phyloP scores from a whole-genome alignment of 2,329 filamentous ascomycete species.

The Pseudohalonectria lignicola region DNA sequence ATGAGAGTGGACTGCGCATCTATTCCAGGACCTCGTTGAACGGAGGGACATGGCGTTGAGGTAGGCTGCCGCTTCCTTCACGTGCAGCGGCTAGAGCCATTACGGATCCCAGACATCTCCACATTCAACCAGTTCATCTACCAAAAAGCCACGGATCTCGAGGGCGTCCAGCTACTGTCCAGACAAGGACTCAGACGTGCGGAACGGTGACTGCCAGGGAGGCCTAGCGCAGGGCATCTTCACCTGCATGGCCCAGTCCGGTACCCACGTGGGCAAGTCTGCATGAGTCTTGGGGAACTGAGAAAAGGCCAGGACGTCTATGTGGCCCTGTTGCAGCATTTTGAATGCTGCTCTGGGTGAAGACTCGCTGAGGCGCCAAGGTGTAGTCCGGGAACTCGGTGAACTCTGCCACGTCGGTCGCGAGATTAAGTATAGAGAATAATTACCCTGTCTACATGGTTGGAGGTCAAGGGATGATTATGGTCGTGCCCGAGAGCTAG shows the following conservation, averaged over 20 bases:
- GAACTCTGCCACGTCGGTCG: neutral
- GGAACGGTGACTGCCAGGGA: neutral
- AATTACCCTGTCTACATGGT: neutral
- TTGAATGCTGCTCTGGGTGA: neutral
- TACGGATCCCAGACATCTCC: neutral
- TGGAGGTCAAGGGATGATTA: neutral
- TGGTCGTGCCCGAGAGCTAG: neutral
- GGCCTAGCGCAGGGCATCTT: neutral
- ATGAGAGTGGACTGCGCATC: neutral
- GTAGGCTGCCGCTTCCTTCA: neutral
- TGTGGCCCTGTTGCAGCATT: neutral
- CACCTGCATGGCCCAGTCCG: neutral
- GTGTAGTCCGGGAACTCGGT: neutral
- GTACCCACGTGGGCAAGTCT: neutral
- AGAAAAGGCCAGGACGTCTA: neutral
- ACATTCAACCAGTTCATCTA: neutral
- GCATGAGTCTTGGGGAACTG: neutral
- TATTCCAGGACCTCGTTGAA: neutral
- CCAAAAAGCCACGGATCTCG: neutral
- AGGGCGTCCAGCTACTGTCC: neutral
- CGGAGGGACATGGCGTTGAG: neutral
- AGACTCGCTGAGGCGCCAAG: neutral
- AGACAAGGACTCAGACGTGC: neutral
- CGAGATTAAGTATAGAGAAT: neutral
- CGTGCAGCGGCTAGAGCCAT: neutral